These are phyloP conservation scores for Tylopilus felleus DNA, from an alignment of 768 basidiomycete species.

Conservation along the genomic window DNA sequence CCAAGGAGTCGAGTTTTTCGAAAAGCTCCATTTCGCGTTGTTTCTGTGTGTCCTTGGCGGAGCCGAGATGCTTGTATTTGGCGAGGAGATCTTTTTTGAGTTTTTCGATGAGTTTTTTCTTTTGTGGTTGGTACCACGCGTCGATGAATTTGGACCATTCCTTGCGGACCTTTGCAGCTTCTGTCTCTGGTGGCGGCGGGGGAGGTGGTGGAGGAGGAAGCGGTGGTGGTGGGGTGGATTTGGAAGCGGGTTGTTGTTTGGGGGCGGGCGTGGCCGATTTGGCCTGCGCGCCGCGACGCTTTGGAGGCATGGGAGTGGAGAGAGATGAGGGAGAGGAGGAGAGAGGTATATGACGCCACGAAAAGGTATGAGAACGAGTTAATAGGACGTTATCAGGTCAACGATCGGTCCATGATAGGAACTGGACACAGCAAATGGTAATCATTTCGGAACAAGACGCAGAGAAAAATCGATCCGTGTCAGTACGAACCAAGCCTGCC, in stretches of 20 bases:
- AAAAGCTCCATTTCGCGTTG: constrained; percentile 29
- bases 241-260: constrained; percentile 1
- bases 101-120: constrained; percentile 29
- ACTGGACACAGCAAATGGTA: constrained; percentile 1
- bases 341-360: constrained; percentile 16
- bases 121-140: constrained; percentile 31
- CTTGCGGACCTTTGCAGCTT: constrained; percentile 27
- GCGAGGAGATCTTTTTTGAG: constrained; percentile 28
- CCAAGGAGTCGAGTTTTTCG: constrained; percentile 22
- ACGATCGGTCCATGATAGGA: constrained; percentile 34
- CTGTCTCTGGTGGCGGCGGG: constrained; percentile 16
- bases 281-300: constrained; percentile 24
- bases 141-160: constrained; percentile 30
- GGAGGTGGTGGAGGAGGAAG: constrained; percentile 8
- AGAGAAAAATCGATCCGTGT: neutral
- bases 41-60: constrained; percentile 26
- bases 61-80: constrained; percentile 30
- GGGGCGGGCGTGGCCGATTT: constrained; percentile 12
- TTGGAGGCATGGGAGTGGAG: constrained; percentile 26
- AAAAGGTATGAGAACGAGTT: constrained; percentile 19
- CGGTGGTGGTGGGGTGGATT: neutral
- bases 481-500: neutral
- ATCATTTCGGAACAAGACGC: neutral
- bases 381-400: constrained; percentile 27
- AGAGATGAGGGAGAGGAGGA: neutral